Evolutionary conservation across 2,329 filamentous ascomycete genomes (phyloP).

Genomic region (Talaromyces sp.): DNA sequence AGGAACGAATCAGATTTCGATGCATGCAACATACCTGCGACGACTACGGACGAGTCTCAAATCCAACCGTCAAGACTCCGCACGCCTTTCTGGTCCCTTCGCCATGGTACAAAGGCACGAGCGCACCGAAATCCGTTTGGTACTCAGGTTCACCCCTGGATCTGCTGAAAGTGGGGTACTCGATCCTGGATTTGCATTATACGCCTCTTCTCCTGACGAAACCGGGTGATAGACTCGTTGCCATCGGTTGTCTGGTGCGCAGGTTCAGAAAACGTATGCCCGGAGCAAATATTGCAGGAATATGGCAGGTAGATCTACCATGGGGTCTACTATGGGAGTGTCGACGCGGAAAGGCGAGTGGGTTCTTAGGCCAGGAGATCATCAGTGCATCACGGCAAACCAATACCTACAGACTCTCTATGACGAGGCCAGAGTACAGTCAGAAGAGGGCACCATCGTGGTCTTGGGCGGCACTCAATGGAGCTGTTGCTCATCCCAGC

Average conservation of each 20-base stretch:
- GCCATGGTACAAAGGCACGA: constrained; percentile 1
- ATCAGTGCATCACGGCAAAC: neutral
- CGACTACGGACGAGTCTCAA: constrained; percentile 1
- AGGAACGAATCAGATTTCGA: neutral
- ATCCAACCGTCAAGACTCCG: neutral
- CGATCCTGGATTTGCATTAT: constrained; percentile 5
- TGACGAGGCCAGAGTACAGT: neutral
- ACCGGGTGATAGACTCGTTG: constrained; percentile 6
- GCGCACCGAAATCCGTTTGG: neutral
- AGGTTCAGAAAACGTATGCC: constrained; percentile 3
- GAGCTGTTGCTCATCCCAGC: neutral
- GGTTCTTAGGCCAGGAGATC: neutral
- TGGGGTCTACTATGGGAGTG: constrained; percentile 14
- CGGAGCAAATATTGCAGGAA: neutral
- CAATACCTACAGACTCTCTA: neutral
- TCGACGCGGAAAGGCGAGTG: neutral
- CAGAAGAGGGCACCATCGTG: constrained; percentile 2
- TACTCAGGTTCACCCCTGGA: neutral
- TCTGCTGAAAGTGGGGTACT: constrained; percentile 7
- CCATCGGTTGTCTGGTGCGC: constrained; percentile 4
- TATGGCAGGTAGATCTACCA: constrained; percentile 9
- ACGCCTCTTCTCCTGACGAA: constrained; percentile 10
- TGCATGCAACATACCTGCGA: constrained; percentile 1
- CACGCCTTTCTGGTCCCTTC: neutral
- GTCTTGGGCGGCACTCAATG: constrained; percentile 12